Conservation (phyloP, 495 filamentous ascomycete genomes). For the Elasticomyces elasticus region DNA sequence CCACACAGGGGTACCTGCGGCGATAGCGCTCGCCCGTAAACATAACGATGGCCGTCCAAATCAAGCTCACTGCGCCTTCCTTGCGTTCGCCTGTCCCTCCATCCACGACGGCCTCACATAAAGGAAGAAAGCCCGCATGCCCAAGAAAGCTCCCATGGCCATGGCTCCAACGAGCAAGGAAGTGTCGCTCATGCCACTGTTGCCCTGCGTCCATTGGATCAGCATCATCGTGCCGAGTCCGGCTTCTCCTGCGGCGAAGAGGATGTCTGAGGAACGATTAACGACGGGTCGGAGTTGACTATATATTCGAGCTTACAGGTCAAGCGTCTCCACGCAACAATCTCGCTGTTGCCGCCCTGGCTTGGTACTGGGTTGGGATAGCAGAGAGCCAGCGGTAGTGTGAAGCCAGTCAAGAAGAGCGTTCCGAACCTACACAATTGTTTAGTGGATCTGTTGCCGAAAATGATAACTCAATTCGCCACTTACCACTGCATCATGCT, state of each 20-base stretch:
- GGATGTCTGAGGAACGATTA: constrained; percentile 1
- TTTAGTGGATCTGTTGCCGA: not conserved
- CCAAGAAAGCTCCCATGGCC: constrained; percentile 3
- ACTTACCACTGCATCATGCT: constrained; percentile 8
- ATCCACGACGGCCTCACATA: constrained; percentile 9
- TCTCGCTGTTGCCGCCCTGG: not conserved
- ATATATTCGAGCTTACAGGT: constrained; percentile 1
- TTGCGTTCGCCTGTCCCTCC: constrained; percentile 5
- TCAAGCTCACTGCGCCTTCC: constrained; percentile 1
- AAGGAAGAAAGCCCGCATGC: constrained; percentile 7
- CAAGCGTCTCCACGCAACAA: constrained; percentile 11
- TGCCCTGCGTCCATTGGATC: constrained; percentile 5
- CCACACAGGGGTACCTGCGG: no score
- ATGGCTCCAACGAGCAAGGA: constrained; percentile 2
- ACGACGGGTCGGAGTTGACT: not conserved
- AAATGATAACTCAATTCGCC: not conserved
- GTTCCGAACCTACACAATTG: constrained; percentile 5
- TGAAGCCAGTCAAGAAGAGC: constrained; percentile 8
- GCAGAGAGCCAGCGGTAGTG: constrained; percentile 16
- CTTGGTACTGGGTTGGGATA: constrained; percentile 17
- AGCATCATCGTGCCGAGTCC: constrained; percentile 7
- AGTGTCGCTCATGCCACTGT: constrained; percentile 11
- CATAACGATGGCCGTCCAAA: no score
- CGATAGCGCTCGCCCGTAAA: no score
- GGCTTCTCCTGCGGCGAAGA: constrained; percentile 13